These are phyloP conservation scores for Samsoniella hepiali DNA, from an alignment of 2,329 filamentous ascomycete species.

Conservation along the genomic window DNA sequence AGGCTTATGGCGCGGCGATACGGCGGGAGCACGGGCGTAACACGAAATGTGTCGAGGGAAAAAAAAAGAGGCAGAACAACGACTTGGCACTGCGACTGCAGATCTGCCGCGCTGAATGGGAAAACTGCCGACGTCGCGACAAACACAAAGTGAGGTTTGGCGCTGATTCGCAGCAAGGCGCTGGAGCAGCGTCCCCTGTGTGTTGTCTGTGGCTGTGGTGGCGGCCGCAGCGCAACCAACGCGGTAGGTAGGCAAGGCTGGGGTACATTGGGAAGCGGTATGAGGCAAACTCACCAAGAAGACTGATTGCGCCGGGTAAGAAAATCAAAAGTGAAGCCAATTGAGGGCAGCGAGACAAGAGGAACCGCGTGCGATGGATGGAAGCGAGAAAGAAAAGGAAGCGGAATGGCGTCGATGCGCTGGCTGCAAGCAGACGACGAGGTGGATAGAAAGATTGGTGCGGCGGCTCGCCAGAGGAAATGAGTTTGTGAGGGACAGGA, in stretches of 20 bases:
- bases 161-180: not conserved
- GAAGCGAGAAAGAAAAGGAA: slow-evolving; percentile 21
- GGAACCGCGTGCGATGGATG: slow-evolving; percentile 26
- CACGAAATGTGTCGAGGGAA: slow-evolving; percentile 1
- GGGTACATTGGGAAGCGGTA: not conserved
- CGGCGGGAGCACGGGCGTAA: slow-evolving; percentile 2
- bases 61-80: not conserved
- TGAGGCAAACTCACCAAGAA: slow-evolving; percentile 5
- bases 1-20: not conserved
- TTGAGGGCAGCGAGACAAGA: slow-evolving; percentile 21
- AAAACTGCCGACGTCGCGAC: not conserved
- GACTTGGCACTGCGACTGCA: not conserved
- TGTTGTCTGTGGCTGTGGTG: slow-evolving; percentile 13
- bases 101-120: not conserved
- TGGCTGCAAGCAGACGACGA: slow-evolving; percentile 19
- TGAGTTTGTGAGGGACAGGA: slow-evolving; percentile 20
- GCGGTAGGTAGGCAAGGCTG: not conserved
- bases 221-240: not conserved
- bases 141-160: not conserved
- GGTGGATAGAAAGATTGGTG: not conserved
- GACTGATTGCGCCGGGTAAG: not conserved
- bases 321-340: slow-evolving; percentile 23
- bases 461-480: slow-evolving; percentile 16
- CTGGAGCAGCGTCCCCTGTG: slow-evolving; percentile 3
- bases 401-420: slow-evolving; percentile 19